phyloP scores from a whole-genome alignment of 768 basidiomycete genomes.

The Suillus ampliporus region DNA sequence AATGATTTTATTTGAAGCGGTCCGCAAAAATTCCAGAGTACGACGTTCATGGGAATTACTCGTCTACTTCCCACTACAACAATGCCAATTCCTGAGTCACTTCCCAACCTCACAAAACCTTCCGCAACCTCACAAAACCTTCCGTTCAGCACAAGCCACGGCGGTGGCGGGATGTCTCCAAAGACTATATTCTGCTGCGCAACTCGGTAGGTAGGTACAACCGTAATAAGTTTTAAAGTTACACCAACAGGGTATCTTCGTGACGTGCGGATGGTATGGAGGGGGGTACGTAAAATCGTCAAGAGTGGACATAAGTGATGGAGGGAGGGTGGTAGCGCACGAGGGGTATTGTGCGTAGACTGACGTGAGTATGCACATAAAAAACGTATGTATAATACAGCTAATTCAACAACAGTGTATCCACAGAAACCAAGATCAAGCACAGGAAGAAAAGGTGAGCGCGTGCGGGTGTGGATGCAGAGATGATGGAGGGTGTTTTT shows the following conservation, averaged over 20 bases:
- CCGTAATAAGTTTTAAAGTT: constrained; percentile 32
- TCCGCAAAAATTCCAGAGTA: not conserved
- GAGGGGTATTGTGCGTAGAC: constrained; percentile 18
- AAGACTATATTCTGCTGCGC: constrained; percentile 44
- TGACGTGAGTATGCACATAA: constrained; percentile 37
- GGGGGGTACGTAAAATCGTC: constrained; percentile 39
- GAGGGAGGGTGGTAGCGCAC: constrained; percentile 30
- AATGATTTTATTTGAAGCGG: not conserved
- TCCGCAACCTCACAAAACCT: too few species aligned
- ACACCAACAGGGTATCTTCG: constrained; percentile 44
- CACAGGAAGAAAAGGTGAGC: constrained; percentile 24
- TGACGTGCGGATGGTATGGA: constrained; percentile 30
- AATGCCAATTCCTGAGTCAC: not conserved
- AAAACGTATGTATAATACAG: constrained; percentile 34
- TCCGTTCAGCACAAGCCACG: not conserved
- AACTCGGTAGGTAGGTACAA: constrained; percentile 38
- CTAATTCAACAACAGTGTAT: constrained; percentile 44
- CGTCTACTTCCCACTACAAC: not conserved
- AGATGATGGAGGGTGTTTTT: constrained; percentile 27
- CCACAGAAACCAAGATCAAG: constrained; percentile 40
- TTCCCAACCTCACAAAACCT: not conserved
- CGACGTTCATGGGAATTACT: not conserved
- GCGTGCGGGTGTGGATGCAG: constrained; percentile 33
- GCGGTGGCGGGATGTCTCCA: constrained; percentile 26
- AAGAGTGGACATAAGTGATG: constrained; percentile 30